phyloP scores from a whole-genome alignment of 2,329 filamentous ascomycete species.

The Coniochaeta prunicola region DNA sequence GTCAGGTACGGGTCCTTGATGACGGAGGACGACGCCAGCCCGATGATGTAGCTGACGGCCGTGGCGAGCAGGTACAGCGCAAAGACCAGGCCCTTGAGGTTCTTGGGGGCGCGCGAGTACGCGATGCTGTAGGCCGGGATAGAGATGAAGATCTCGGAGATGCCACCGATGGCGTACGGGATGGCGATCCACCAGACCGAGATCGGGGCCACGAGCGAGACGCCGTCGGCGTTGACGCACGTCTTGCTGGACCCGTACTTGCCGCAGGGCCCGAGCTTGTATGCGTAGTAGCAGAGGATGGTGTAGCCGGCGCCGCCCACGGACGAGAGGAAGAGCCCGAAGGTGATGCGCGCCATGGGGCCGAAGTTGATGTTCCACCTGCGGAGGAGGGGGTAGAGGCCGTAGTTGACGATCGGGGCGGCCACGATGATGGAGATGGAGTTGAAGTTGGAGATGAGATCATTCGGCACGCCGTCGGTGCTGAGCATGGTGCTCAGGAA shows the following conservation, averaged over 20 bases:
- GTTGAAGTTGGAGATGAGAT: constrained; percentile 42
- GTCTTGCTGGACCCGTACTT: constrained; percentile 30
- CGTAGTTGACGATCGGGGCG: constrained; percentile 38
- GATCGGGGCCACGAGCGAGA: constrained; percentile 27
- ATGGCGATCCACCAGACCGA: constrained; percentile 52
- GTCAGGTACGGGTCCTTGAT: constrained; percentile 39
- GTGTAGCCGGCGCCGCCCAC: constrained; percentile 36
- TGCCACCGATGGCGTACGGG: constrained; percentile 40
- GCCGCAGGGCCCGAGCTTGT: constrained; percentile 32
- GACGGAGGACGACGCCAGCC: constrained; percentile 34
- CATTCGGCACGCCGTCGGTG: constrained; percentile 42
- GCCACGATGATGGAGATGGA: constrained; percentile 38
- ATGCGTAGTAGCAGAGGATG: constrained; percentile 32
- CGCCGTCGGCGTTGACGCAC: constrained; percentile 19
- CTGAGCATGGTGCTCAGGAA: constrained; percentile 40
- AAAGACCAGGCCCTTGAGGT: constrained; percentile 45
- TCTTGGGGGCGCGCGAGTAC: constrained; percentile 41
- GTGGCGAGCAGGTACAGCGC: constrained; percentile 40
- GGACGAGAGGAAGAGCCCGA: constrained; percentile 41
- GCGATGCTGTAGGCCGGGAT: constrained; percentile 44
- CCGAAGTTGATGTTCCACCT: constrained; percentile 35
- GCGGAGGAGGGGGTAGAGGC: constrained; percentile 37
- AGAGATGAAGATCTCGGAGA: constrained; percentile 45
- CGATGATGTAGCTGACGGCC: constrained; percentile 36
- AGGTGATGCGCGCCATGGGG: constrained; percentile 40